Conservation (phyloP, 805 yeast genomes). For the Teunomyces gatunensis region DNA sequence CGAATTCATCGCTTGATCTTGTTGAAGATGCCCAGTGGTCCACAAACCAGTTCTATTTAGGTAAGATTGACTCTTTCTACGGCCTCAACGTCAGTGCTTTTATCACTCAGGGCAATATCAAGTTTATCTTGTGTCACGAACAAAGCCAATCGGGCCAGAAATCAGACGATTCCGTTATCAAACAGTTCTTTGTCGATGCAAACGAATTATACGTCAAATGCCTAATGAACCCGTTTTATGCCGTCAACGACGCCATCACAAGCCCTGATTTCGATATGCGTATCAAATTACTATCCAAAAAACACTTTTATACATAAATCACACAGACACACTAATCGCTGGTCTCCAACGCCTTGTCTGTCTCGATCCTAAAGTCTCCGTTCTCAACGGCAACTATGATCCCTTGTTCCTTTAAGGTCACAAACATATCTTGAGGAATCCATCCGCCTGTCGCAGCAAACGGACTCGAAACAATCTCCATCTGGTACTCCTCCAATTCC, state of each 20-base stretch:
- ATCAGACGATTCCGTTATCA: constrained; percentile 64
- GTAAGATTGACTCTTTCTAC: constrained; percentile 81
- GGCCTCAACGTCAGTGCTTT: constrained; percentile 81
- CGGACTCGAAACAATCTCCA: constrained; percentile 66
- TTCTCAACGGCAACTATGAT: constrained; percentile 56
- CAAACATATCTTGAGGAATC: constrained; percentile 94
- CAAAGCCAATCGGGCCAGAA: constrained; percentile 23
- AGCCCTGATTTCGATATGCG: constrained; percentile 74
- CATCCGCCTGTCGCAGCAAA: constrained; percentile 91
- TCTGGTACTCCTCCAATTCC: constrained; percentile 65
- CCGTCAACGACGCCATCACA: constrained; percentile 68
- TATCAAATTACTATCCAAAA: constrained; percentile 69
- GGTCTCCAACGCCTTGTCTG: constrained; percentile 21
- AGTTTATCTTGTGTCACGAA: constrained; percentile 60
- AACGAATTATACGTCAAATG: constrained; percentile 88
- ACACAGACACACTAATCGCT: background rate
- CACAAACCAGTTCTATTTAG: constrained; percentile 60
- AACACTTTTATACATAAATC: constrained; percentile 51
- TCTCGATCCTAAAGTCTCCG: constrained; percentile 38
- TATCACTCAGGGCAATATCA: constrained; percentile 83
- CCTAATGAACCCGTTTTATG: constrained; percentile 81
- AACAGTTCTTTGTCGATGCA: constrained; percentile 79
- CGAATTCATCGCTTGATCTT: constrained; percentile 87
- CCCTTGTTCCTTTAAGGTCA: constrained; percentile 63
- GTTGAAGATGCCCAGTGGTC: constrained; percentile 89